Percentiles rank a stretch among this genome's conserved stretches.
Conservation (phyloP, 2,329 filamentous ascomycete species). For the Graphilbum fragrans region DNA sequence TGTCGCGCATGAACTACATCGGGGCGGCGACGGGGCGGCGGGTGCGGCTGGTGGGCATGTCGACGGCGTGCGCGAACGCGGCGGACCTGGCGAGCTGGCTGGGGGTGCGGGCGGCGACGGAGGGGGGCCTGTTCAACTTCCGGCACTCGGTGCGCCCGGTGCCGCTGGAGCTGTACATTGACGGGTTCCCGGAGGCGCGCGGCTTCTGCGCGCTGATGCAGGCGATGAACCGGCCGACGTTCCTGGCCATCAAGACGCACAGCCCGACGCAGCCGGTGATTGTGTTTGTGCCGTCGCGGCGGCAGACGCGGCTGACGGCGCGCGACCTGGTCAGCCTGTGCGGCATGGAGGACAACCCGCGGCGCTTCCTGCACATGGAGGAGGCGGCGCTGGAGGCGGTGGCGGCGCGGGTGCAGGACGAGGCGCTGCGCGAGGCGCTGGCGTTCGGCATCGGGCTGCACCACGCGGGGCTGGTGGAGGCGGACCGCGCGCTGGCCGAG, state of each 20-base stretch:
- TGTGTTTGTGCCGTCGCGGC: conserved; percentile 90
- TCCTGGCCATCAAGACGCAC: conserved; percentile 91
- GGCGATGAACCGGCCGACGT: conserved; percentile 96
- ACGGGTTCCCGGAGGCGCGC: conserved; percentile 88
- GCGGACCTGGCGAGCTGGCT: conserved; percentile 92
- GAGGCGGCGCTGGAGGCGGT: conserved; percentile 89
- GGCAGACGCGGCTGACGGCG: conserved; percentile 88
- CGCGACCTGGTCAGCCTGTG: conserved; percentile 96
- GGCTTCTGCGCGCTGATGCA: conserved; percentile 98
- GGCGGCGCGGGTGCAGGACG: conserved; percentile 82
- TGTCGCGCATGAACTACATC: conserved; percentile 93
- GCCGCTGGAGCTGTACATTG: conserved; percentile 90
- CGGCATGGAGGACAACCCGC: conserved; percentile 95
- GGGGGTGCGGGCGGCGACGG: conserved; percentile 64
- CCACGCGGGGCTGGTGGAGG: conserved; percentile 92
- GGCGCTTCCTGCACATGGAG: conserved; percentile 84
- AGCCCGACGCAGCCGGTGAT: conserved; percentile 96
- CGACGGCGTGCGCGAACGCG: conserved; percentile 93
- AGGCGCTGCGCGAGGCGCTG: conserved; percentile 82
- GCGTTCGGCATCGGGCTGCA: conserved; percentile 96
- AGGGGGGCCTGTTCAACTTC: conserved; percentile 78
- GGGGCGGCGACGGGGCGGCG: conserved; percentile 83
- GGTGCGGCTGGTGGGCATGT: conserved; percentile 94
- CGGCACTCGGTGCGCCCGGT: conserved; percentile 93
- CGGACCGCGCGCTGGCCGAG: conserved; percentile 81